Evolutionary conservation across 805 yeast species (phyloP).

Genomic region (Tetrapisispora fleetii): DNA sequence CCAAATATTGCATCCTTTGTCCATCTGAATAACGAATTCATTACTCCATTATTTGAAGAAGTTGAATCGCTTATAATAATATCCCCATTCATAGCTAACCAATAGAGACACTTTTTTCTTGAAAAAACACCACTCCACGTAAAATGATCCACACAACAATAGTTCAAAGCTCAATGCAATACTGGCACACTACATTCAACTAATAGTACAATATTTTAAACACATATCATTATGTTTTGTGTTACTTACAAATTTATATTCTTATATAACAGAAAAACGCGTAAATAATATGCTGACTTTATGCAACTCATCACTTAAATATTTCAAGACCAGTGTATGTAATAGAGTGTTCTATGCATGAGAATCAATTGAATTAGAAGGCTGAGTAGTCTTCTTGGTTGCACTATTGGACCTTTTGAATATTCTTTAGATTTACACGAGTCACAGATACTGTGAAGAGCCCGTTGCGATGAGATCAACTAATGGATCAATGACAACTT

Average conservation of each 20-base stretch:
- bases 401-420: too few relatives aligned
- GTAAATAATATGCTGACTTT: neutral
- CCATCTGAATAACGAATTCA: constrained; percentile 11
- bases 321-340: too few relatives aligned
- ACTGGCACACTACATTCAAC: too few relatives aligned
- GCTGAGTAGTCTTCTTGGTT: too few relatives aligned
- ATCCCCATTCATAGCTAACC: neutral
- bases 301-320: too few relatives aligned
- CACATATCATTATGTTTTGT: neutral
- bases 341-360: too few relatives aligned
- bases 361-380: too few relatives aligned
- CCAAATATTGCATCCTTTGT: constrained; percentile 27
- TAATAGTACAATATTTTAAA: too few relatives aligned
- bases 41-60: neutral
- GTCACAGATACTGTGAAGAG: neutral
- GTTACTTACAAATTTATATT: neutral
- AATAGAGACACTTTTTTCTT: neutral
- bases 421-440: too few relatives aligned
- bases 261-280: neutral
- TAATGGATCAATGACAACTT: neutral
- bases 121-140: neutral
- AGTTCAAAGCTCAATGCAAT: too few relatives aligned
- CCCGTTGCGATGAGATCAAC: neutral
- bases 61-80: neutral
- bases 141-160: too few relatives aligned